Base-by-base conservation (phyloP, 2,329 filamentous ascomycete genomes). In the Shiraia sp. region DNA sequence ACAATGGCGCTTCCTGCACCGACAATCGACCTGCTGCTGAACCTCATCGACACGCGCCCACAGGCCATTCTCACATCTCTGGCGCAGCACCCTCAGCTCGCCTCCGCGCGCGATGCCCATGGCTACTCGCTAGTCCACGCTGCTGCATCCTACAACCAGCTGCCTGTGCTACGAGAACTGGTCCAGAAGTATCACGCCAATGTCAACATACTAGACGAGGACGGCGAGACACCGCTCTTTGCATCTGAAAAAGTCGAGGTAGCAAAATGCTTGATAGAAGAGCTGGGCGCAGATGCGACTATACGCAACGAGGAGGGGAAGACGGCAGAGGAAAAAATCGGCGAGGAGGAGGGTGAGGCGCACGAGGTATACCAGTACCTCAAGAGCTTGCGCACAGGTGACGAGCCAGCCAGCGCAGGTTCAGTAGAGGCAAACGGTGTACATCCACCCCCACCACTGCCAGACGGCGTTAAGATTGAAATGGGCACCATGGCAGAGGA, bases 111-210 rank as follows among this genome's bases (percentile, higher is more conserved):
- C 72, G 93, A 99, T 70, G 83, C 87, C 45, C 87, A 96, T 63
- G 93, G 93, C 60, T 99, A 99, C 75, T 95, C 90, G 32, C 82
- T 97, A 17, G 76, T 97, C 34, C 93, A 99, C 71, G 93, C 93
- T 37, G 90, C 92, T 12, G 86, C 89, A 13, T 96, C 91, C 55
- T 99, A 97, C 78, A 87, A 86, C 65, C 91, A 97, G 65, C 73
- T 89, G 25, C 81, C 87, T 40, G 83, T 99, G 12, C 79, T 96
- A 12, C 85, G 87, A 45, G 71, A 82, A 0, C 79, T 99, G 5
- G 77, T 96, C 19, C 76, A 76, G 32, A 88, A 92, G 24, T 89
- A 91, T 70, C 72, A 83, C 10, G 91, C 92, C 16, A 76, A 91
- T 46, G 81, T 90, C 33, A 86, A 96, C 65, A 75, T 96, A 37